Base-by-base conservation (phyloP, 78 protist genomes). In the Dictyostelium intermedium region DNA sequence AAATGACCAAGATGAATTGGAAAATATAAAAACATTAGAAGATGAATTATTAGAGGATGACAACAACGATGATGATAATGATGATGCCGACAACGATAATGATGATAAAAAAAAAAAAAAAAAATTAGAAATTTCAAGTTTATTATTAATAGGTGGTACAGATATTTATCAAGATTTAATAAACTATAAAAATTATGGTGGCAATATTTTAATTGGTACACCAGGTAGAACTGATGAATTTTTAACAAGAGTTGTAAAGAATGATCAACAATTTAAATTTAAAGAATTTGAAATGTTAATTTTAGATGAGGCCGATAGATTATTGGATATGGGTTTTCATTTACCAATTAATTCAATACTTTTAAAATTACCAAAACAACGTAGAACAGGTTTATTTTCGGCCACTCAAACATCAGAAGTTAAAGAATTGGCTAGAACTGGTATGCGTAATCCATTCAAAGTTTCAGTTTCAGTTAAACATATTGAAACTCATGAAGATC, bases 221-320 rank as follows among this genome's bases (percentile, higher is more conserved):
- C 99, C 99, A 25, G 99, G 99, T 34, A 83, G 99, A 45, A 61
- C 97, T 37, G 74, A 96, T 34, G 96, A 96, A 83, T 47, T 96
- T 30, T 18, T 95, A 72, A 79, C 79, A 37, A 76, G 85, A 80
- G 43, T 79, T 18, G 78, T 43, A 4, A 56, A 63, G n/a, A 45
- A 66, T 30, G 85, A 79, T 66, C 69, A 73, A 50, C 69, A 73
- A 50, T n/a, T 60, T 2, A 84, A 73, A 43, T 25, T 85, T 35
- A n/a, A 84, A 3, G 92, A 96, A 50, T 86, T 98, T 41, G 99
- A 98, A 83, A 69, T 98, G 45, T 91, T 98, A 50, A 92, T 98
- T 7, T 82, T 98, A 11, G 99, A 98, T 84, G 99, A 98, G 84
- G 98, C 98, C 2, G 98, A 97, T 37, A 10, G 97, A 23, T 72